Evolutionary conservation across 352 stramenopile species (phyloP).

Genomic region (Globisporangium solare): DNA sequence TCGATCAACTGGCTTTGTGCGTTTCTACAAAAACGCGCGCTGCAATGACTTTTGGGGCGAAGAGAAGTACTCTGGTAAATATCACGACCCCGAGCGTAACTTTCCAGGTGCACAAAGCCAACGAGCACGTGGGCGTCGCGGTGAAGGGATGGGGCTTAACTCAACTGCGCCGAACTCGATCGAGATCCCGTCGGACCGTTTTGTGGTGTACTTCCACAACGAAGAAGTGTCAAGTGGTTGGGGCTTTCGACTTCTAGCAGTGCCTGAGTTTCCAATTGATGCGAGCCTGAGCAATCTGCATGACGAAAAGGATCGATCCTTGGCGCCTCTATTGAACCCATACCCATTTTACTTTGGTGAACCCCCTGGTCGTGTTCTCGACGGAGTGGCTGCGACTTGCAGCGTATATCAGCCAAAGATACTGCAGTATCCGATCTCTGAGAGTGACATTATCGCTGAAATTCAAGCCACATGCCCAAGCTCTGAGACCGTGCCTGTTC

Average conservation of each 20-base stretch:
- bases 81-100: conserved; percentile 67
- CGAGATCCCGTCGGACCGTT: conserved; percentile 61
- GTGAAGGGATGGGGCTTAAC: conserved; percentile 7
- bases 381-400: conserved; percentile 49
- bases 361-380: conserved; percentile 37
- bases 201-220: conserved; percentile 75
- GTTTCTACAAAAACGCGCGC: conserved; percentile 63
- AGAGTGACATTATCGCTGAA: conserved; percentile 45
- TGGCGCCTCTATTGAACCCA: conserved; percentile 32
- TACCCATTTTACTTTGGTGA: conserved; percentile 76
- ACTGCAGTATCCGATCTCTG: conserved; percentile 33
- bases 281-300: not conserved
- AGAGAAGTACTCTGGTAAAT: conserved; percentile 65
- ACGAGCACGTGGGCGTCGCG: conserved; percentile 31
- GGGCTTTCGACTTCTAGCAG: conserved; percentile 63
- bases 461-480: conserved; percentile 47
- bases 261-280: conserved; percentile 31
- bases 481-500: conserved; percentile 15
- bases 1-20: conserved; percentile 52
- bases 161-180: conserved; percentile 21
- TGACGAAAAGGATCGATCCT: not conserved
- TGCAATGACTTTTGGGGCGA: conserved; percentile 73
- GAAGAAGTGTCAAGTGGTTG: conserved; percentile 45
- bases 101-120: conserved; percentile 69
- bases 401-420: conserved; percentile 60